phyloP scores from a whole-genome alignment of 1,139 yeast genomes.

The Candida frijolesensis region DNA sequence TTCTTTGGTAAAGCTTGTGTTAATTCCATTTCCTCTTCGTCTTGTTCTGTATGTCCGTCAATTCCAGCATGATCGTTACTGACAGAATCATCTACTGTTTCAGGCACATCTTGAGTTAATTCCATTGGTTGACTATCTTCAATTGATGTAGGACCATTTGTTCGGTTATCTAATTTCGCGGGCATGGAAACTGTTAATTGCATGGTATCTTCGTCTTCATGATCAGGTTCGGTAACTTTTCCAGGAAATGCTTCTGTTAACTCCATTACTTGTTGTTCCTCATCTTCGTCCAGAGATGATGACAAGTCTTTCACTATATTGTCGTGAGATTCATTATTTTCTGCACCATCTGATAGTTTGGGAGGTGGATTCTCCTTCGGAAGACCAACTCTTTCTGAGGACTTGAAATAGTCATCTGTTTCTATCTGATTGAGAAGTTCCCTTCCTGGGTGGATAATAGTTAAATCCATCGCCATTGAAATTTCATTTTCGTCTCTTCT shows the following conservation, averaged over 20 bases:
- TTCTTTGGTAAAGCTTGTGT: not conserved
- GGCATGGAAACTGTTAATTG: constrained; percentile 5
- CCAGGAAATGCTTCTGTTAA: constrained; percentile 16
- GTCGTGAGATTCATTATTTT: not conserved
- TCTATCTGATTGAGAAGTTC: not conserved
- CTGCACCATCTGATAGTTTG: not conserved
- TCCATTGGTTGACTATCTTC: constrained; percentile 16
- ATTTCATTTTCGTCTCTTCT: constrained; percentile 5
- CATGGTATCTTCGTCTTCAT: constrained; percentile 1
- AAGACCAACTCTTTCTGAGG: not conserved
- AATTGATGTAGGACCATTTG: not conserved
- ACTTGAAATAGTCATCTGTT: not conserved
- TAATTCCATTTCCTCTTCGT: constrained; percentile 6
- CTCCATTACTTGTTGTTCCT: constrained; percentile 17
- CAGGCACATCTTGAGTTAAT: constrained; percentile 15
- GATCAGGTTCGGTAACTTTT: not conserved
- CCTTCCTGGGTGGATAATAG: not conserved
- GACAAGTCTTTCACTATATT: not conserved
- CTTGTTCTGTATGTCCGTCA: not conserved
- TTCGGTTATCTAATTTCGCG: not conserved
- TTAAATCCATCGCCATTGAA: constrained; percentile 5
- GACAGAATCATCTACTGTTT: not conserved
- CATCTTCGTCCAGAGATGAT: constrained; percentile 2
- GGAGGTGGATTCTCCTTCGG: not conserved
- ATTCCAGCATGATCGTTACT: not conserved